Evolutionary conservation across 2,329 filamentous ascomycete species (phyloP).

Genomic region (Knoxdaviesia capensis): DNA sequence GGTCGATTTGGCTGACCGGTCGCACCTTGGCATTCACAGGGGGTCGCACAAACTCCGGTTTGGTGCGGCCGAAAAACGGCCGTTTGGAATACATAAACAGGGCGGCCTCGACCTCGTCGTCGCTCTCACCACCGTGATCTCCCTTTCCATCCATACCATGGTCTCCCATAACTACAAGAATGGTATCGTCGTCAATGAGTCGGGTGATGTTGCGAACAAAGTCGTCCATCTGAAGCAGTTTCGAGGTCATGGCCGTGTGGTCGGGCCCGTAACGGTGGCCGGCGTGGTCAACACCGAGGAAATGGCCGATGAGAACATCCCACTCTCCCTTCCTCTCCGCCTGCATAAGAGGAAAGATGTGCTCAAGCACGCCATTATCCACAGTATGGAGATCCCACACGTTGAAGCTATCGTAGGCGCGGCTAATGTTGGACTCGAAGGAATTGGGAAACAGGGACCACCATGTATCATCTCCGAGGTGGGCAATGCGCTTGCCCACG

Average conservation of each 20-base stretch:
- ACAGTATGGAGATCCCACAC: conserved; percentile 96
- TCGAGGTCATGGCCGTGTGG: conserved; percentile 77
- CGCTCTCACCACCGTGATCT: conserved; percentile 94
- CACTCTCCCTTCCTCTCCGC: conserved; percentile 46
- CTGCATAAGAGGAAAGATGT: conserved; percentile 68
- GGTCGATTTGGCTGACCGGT: conserved; percentile 70
- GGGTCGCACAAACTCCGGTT: conserved; percentile 33
- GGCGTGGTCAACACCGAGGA: conserved; percentile 88
- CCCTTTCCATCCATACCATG: conserved; percentile 97
- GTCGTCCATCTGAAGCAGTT: conserved; percentile 76
- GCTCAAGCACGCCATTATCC: conserved; percentile 82
- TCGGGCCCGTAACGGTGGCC: conserved; percentile 91
- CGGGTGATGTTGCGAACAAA: conserved; percentile 55
- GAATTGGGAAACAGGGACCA: conserved; percentile 81
- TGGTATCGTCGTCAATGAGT: conserved; percentile 61
- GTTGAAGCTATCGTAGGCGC: conserved; percentile 90
- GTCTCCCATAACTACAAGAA: conserved; percentile 94
- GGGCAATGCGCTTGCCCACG: conserved; percentile 57
- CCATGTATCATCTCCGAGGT: conserved; percentile 98
- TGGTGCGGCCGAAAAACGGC: conserved; percentile 61
- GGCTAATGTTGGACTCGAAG: conserved; percentile 72
- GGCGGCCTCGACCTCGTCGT: conserved; percentile 85
- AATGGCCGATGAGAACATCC: conserved; percentile 92
- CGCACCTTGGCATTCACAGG: conserved; percentile 57
- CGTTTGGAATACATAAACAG: conserved; percentile 97